Conservation (phyloP, 805 yeast genomes). For the Torulaspora quercuum region DNA sequence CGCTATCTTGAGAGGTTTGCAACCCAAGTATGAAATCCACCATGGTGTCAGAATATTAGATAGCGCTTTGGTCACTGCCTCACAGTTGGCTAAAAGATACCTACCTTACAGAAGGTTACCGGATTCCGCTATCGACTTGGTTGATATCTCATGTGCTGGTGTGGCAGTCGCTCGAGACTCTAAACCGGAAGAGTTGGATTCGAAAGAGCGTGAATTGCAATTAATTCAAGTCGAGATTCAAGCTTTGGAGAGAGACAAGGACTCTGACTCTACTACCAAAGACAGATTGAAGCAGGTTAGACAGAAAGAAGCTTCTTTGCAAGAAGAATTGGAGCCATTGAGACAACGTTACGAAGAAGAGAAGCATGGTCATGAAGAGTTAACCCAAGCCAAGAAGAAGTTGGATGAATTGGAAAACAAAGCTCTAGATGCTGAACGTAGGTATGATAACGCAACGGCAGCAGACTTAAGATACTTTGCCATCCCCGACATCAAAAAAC, state of each 20-base stretch:
- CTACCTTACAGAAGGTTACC: conserved; percentile 94
- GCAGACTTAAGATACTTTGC: conserved; percentile 97
- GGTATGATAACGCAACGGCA: conserved; percentile 89
- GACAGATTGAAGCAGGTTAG: conserved; percentile 80
- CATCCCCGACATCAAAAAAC: conserved; percentile 82
- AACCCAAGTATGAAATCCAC: conserved; percentile 91
- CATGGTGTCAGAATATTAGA: conserved; percentile 97
- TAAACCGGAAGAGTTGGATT: conserved; percentile 94
- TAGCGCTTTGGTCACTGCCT: conserved; percentile 89
- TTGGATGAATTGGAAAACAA: conserved; percentile 89
- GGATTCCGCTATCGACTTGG: conserved; percentile 93
- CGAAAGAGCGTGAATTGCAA: conserved; percentile 86
- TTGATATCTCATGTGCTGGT: conserved; percentile 94
- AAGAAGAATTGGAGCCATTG: conserved; percentile 80
- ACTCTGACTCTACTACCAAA: conserved; percentile 73
- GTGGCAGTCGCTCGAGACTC: conserved; percentile 99
- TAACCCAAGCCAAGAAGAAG: conserved; percentile 83
- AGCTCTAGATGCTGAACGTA: conserved; percentile 95
- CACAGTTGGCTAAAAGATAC: conserved; percentile 90
- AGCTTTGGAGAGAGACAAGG: conserved; percentile 94
- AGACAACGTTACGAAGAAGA: conserved; percentile 83
- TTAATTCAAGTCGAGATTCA: conserved; percentile 92
- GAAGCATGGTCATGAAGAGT: conserved; percentile 85
- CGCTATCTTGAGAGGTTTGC: conserved; percentile 94
- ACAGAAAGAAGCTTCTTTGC: conserved; percentile 74